Conservation (phyloP, 1,284 basidiomycete genomes). For the Sparassis latifolia region DNA sequence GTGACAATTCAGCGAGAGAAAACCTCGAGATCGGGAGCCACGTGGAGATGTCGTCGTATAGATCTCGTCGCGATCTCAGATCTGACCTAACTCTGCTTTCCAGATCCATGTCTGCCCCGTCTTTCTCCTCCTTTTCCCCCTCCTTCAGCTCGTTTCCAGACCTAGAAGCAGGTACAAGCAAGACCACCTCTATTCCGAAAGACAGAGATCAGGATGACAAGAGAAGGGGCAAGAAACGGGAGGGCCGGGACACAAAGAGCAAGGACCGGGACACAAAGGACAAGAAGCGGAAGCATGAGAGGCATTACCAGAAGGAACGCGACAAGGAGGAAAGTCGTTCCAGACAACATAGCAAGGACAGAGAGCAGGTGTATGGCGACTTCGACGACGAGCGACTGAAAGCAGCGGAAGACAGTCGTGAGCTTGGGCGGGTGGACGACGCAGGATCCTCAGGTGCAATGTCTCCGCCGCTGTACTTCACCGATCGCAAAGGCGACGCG, state of each 20-base stretch:
- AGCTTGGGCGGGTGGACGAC: not conserved
- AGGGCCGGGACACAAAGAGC: conserved; percentile 11
- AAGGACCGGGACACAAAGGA: conserved; percentile 6
- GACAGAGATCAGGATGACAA: conserved; percentile 14
- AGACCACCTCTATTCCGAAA: conserved; percentile 7
- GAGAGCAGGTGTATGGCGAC: conserved; percentile 6
- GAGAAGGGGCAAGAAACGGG: conserved; percentile 20
- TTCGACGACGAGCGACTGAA: conserved; percentile 32
- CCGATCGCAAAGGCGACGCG: conserved; percentile 64
- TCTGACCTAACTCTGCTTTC: no score
- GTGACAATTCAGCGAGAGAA: no score
- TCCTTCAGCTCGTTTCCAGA: conserved; percentile 66
- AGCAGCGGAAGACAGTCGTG: conserved; percentile 27
- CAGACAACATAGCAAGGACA: not conserved
- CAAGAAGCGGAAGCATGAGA: conserved; percentile 10
- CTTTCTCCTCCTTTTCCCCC: conserved; percentile 52
- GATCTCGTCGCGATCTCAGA: no score
- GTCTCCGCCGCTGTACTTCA: conserved; percentile 41
- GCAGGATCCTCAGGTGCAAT: not conserved
- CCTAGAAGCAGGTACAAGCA: conserved; percentile 34
- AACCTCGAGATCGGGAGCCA: no score
- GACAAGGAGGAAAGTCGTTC: conserved; percentile 8
- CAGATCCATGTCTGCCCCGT: conserved; percentile 26
- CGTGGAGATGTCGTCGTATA: no score
- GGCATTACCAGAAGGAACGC: conserved; percentile 4